Base-by-base conservation (phyloP, 768 basidiomycete species). In the Boletus rubescentipes region DNA sequence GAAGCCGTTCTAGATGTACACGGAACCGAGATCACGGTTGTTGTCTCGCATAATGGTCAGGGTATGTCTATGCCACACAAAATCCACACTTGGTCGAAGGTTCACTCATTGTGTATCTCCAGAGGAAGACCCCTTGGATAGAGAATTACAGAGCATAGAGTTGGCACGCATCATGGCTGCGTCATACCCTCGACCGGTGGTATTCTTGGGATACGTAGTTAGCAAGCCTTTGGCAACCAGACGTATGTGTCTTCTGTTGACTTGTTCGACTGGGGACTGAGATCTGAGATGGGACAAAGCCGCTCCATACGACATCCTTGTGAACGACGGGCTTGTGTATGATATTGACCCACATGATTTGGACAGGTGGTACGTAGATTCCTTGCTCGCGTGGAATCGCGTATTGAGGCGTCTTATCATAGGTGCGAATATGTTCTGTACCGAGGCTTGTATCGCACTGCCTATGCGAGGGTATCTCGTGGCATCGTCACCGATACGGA, bases 401-500 rank as follows among this genome's bases (percentile, higher is more conserved):
- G 0, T 9, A n/a, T 36, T 49, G 41, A 58, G 41, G 15, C 2
- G 21, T 26, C n/a, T 7, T 3, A 39, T 43, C 7, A 15, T 54
- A 87, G 90, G 89, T 96, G 93, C 73, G 90, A 95, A 75, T 95
- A 95, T 64, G 91, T 96, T 46, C 72, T 91, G 23, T 95, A 91
- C 67, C 82, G 92, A 11, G 90, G 87, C 2, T 62, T 92, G 23
- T 86, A 90, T 65, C 78, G 89, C 16, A 90, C 88, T 3, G 75
- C 85, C n/a, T 95, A 91, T 65, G 92, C 87, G 0, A 81, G 93
- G 16, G 70, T 96, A 16, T 90, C 91, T 11, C 81, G 91, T 18
- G 85, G 90, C 21, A 84, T 84, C 32, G 87, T 96, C 58, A 93
- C 91, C 23, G 93, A 96, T 63, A 95, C 93, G 1, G 92, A 95